phyloP scores from a whole-genome alignment of 2,329 filamentous ascomycete genomes.

The Fusarium pininemorale region DNA sequence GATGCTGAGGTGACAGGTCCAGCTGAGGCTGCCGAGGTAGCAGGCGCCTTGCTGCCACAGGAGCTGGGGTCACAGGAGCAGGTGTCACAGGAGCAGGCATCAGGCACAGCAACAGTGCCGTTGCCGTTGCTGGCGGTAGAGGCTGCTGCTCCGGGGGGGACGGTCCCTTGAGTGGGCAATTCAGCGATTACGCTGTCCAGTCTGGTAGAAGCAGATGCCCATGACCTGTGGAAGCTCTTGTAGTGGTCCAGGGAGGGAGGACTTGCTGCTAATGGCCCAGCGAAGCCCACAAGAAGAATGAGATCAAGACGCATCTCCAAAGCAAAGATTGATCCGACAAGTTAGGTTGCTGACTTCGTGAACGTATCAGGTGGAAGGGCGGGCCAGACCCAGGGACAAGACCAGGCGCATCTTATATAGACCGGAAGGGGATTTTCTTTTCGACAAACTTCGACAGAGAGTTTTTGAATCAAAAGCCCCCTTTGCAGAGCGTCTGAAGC shows the following conservation, averaged over 20 bases:
- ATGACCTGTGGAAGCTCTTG: background rate
- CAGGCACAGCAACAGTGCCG: background rate
- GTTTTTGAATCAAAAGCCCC: background rate
- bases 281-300: slow-evolving; percentile 8
- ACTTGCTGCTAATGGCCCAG: slow-evolving; percentile 1
- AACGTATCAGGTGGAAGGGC: background rate
- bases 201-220: slow-evolving; percentile 4
- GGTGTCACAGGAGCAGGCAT: background rate
- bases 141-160: background rate
- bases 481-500: background rate
- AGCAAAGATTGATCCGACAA: background rate
- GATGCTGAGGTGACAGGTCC: background rate
- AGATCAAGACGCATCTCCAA: slow-evolving; percentile 7
- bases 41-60: background rate
- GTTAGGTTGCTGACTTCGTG: background rate
- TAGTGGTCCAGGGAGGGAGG: background rate
- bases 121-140: background rate
- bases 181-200: background rate
- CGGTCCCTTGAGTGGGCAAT: background rate
- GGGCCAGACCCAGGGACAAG: background rate
- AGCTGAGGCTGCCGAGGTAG: background rate
- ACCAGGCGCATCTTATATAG: background rate
- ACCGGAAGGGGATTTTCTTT: background rate
- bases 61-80: background rate
- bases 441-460: background rate